Evolutionary conservation across 176 grass and related monocot species (phyloP).

Genomic region (Aegilops umbellulata): DNA sequence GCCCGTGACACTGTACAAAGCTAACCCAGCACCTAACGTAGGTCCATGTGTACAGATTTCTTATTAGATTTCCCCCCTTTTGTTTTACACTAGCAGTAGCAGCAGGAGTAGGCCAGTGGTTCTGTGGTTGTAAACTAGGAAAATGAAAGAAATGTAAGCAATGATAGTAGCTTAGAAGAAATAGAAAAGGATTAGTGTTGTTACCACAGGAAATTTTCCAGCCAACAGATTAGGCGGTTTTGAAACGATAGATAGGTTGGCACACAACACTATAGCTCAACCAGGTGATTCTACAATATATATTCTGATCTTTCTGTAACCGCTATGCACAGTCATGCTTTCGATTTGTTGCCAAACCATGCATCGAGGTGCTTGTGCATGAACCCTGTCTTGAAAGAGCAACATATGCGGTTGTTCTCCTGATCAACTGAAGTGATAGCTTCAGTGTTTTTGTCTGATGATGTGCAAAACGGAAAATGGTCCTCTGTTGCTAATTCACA

Average conservation of each 20-base stretch:
- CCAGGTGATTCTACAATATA: background rate
- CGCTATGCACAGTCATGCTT: constrained; percentile 4
- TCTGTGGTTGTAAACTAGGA: constrained; percentile 49
- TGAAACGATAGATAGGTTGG: background rate
- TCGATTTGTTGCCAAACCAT: background rate
- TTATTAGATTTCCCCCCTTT: constrained; percentile 3
- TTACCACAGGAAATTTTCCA: constrained; percentile 11
- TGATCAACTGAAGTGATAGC: background rate
- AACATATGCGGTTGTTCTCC: background rate
- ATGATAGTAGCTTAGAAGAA: constrained; percentile 25
- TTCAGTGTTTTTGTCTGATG: background rate
- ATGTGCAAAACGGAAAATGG: background rate
- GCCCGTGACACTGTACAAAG: constrained; percentile 46
- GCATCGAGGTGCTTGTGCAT: background rate
- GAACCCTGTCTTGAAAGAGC: background rate
- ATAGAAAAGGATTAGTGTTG: constrained; percentile 40
- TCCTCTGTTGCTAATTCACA: background rate
- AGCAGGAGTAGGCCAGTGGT: constrained; percentile 36
- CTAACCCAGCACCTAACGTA: constrained; percentile 36
- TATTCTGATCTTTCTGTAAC: background rate
- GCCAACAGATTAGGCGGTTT: constrained; percentile 9
- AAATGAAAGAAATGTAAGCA: constrained; percentile 23
- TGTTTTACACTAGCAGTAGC: constrained; percentile 43
- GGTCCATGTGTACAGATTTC: constrained; percentile 50
- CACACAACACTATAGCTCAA: background rate